Evolutionary conservation across 345 rosid genomes (phyloP).

Genomic region (Erysimum cheiranthoides): DNA sequence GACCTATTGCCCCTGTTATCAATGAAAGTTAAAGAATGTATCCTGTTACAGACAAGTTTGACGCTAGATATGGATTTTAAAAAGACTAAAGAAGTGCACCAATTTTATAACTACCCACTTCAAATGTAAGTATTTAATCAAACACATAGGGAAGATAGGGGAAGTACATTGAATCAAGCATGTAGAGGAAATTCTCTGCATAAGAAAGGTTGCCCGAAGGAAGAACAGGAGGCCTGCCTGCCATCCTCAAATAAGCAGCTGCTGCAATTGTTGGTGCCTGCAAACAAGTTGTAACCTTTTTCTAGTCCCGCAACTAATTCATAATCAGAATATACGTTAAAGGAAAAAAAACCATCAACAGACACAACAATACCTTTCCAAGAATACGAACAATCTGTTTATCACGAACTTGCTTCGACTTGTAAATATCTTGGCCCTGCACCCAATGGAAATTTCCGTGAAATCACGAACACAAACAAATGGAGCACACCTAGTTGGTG

Average conservation of each 20-base stretch:
- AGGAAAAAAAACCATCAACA: constrained; percentile 21
- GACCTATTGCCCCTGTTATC: constrained; percentile 77
- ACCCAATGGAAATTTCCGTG: background rate
- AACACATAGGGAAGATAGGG: constrained; percentile 9
- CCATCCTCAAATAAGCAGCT: constrained; percentile 89
- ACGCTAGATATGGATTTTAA: constrained; percentile 3
- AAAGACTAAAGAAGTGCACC: constrained; percentile 1
- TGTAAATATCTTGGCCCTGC: constrained; percentile 58
- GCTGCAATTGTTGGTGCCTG: constrained; percentile 93
- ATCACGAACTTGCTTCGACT: constrained; percentile 83
- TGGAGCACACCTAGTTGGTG: background rate
- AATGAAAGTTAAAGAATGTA: constrained; percentile 16
- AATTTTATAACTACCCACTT: background rate
- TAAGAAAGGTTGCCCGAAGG: constrained; percentile 88
- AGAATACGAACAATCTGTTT: constrained; percentile 88
- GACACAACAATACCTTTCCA: constrained; percentile 68
- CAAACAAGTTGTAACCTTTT: constrained; percentile 21
- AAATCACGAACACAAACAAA: constrained; percentile 7
- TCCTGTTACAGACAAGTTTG: constrained; percentile 6
- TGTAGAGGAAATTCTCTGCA: constrained; percentile 84
- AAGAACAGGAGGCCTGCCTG: constrained; percentile 92
- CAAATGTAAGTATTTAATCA: constrained; percentile 5
- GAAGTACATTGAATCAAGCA: constrained; percentile 89
- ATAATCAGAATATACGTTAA: background rate
- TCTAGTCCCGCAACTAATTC: background rate